Evolutionary conservation across 306 rosid genomes (phyloP).

Genomic region (Cucurbita ficifolia): DNA sequence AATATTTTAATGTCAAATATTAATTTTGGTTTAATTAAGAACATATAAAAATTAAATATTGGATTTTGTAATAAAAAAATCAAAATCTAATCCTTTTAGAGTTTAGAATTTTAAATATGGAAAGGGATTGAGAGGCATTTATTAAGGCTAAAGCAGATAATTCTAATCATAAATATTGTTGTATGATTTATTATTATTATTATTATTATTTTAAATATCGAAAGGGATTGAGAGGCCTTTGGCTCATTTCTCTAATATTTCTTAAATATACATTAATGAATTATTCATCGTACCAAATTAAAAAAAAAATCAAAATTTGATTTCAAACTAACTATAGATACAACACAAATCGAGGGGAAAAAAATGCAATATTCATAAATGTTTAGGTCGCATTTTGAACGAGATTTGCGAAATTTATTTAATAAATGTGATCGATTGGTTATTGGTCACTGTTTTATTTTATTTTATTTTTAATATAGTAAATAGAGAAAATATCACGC

Average conservation of each 20-base stretch:
- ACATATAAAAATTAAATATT: neutral
- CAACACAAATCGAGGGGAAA: too few species aligned
- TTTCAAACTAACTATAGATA: too few species aligned
- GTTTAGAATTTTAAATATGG: neutral
- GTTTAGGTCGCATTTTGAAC: too few species aligned
- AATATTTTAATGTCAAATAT: neutral
- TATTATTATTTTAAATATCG: neutral
- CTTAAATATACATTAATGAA: too few species aligned
- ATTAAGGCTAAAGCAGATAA: neutral
- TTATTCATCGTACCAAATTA: too few species aligned
- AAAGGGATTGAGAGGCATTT: neutral
- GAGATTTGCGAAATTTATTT: too few species aligned
- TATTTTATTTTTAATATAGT: neutral
- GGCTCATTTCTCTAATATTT: too few species aligned
- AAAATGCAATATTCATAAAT: too few species aligned
- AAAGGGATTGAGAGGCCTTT: too few species aligned
- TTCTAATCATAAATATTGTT: neutral
- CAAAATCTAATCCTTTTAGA: neutral
- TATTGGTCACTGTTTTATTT: too few species aligned
- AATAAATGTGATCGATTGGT: too few species aligned
- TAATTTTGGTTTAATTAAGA: neutral
- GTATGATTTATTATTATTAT: neutral
- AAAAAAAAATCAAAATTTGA: too few species aligned
- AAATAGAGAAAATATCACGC: neutral
- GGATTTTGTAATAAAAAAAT: neutral